Percentiles rank a stretch among this genome's conserved stretches.
These are phyloP conservation scores for Metschnikowia cerradonensis DNA, from an alignment of 805 yeast genomes.

Conservation along the genomic window DNA sequence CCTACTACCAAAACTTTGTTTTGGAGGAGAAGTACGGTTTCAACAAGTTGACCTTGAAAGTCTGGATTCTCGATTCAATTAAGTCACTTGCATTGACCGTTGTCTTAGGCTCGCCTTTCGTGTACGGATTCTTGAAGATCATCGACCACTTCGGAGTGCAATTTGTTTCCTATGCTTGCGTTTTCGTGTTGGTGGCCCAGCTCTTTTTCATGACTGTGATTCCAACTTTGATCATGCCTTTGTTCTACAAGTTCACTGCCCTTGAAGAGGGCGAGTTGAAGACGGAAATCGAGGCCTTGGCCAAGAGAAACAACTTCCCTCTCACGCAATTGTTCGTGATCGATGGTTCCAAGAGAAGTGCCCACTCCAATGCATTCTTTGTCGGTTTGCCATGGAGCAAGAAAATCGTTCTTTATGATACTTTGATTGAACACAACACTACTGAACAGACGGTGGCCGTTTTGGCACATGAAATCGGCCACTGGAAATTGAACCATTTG, in stretches of 20 bases:
- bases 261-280: conserved; percentile 87
- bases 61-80: conserved; percentile 71
- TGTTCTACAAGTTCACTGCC: conserved; percentile 88
- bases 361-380: conserved; percentile 96
- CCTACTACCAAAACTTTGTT: conserved; percentile 77
- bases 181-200: conserved; percentile 67
- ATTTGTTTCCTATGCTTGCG: conserved; percentile 77
- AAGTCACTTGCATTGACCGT: conserved; percentile 54
- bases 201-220: conserved; percentile 67
- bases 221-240: conserved; percentile 87
- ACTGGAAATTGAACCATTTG: conserved; percentile 90
- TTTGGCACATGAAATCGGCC: conserved; percentile 98
- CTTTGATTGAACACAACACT: conserved; percentile 76
- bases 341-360: conserved; percentile 95
- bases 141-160: conserved; percentile 74
- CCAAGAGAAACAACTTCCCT: conserved; percentile 76
- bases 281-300: conserved; percentile 73
- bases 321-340: conserved; percentile 78
- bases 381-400: conserved; percentile 96
- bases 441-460: conserved; percentile 86
- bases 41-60: conserved; percentile 70
- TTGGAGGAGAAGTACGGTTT: conserved; percentile 92
- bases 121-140: conserved; percentile 75
- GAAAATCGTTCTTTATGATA: conserved; percentile 91
- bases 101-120: conserved; percentile 65